These are phyloP conservation scores for Tolypocladium paradoxum DNA, from an alignment of 2,329 filamentous ascomycete species.

Conservation along the genomic window DNA sequence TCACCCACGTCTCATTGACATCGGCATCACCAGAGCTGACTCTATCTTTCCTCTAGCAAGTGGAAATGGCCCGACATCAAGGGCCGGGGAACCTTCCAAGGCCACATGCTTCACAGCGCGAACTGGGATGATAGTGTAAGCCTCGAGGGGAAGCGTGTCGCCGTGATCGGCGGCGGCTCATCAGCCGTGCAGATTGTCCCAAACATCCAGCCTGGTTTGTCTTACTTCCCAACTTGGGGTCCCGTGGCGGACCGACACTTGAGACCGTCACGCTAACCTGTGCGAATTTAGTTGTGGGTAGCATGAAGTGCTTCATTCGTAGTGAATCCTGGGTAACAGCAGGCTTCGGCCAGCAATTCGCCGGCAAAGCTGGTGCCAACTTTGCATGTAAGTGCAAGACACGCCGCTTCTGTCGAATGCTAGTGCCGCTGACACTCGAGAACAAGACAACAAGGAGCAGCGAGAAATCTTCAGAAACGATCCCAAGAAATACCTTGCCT, in stretches of 20 bases:
- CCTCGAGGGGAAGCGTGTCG: background rate
- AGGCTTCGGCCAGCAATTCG: constrained; percentile 18
- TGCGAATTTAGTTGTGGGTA: background rate
- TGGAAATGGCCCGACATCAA: background rate
- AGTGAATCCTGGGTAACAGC: constrained; percentile 1
- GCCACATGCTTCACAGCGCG: background rate
- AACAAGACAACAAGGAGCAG: constrained; percentile 26
- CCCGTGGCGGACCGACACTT: no score
- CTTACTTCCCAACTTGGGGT: no score
- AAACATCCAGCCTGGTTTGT: no score
- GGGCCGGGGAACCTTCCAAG: background rate
- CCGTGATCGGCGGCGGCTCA: background rate
- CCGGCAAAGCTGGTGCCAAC: constrained; percentile 33
- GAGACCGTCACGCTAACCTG: background rate
- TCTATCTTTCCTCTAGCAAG: no score
- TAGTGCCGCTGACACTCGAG: background rate
- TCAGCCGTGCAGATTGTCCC: background rate
- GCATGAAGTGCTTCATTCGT: no score
- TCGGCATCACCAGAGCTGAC: no score
- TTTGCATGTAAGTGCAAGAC: constrained; percentile 27
- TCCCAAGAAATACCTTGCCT: constrained; percentile 40
- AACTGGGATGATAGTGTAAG: background rate
- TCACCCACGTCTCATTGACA: no score
- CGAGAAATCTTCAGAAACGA: constrained; percentile 36
- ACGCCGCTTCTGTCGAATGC: background rate